Evolutionary conservation across 208 protist genomes (phyloP).

Genomic region (Phytomonas francai): DNA sequence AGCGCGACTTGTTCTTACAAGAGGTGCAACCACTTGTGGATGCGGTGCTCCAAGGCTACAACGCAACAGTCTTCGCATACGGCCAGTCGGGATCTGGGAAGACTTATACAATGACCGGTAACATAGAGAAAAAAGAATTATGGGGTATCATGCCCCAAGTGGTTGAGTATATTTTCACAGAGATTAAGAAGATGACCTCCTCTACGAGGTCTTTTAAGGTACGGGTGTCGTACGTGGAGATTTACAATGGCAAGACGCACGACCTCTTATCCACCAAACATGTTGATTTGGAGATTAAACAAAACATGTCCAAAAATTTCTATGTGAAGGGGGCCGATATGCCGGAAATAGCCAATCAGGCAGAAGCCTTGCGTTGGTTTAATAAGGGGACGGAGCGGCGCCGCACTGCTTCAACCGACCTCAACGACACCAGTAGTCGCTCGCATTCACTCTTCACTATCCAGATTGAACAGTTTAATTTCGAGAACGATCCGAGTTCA

Average conservation of each 20-base stretch:
- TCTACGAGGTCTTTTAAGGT: conserved; percentile 84
- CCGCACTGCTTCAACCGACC: conserved; percentile 85
- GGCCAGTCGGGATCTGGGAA: conserved; percentile 90
- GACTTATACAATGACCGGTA: conserved; percentile 90
- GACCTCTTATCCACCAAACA: conserved; percentile 78
- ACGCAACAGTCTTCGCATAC: conserved; percentile 90
- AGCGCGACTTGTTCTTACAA: conserved; percentile 87
- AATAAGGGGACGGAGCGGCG: conserved; percentile 81
- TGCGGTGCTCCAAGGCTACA: conserved; percentile 87
- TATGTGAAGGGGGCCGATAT: conserved; percentile 88
- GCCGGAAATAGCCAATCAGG: conserved; percentile 80
- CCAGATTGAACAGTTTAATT: conserved; percentile 81
- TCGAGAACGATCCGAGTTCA: conserved; percentile 77
- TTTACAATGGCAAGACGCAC: conserved; percentile 89
- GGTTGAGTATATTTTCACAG: conserved; percentile 79
- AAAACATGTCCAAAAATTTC: conserved; percentile 90
- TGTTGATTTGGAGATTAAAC: conserved; percentile 85
- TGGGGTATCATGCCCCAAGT: conserved; percentile 91
- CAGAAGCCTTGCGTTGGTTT: conserved; percentile 82
- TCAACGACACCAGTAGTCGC: conserved; percentile 87
- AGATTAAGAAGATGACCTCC: conserved; percentile 78
- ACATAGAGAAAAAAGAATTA: conserved; percentile 55
- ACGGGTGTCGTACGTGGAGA: conserved; percentile 82
- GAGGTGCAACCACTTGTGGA: conserved; percentile 84
- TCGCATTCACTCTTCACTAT: conserved; percentile 91